Percentiles rank a stretch among this genome's conserved stretches.
Evolutionary conservation across 2,329 filamentous ascomycete genomes (phyloP).

Genomic region (Fusarium azukiicola): DNA sequence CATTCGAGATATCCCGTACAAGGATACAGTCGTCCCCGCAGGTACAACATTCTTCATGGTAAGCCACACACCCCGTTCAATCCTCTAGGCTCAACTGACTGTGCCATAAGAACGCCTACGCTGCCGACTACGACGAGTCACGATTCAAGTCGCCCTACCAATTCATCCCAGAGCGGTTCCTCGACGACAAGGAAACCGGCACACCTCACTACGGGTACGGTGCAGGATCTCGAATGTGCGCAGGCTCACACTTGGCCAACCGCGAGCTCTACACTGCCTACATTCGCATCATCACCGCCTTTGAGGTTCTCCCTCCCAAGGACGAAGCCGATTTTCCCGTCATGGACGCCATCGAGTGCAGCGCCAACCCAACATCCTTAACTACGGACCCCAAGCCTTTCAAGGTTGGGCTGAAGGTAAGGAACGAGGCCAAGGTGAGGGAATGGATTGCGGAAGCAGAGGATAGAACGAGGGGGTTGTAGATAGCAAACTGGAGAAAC

Average conservation of each 20-base stretch:
- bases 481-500: background rate
- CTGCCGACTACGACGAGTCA: conserved; percentile 85
- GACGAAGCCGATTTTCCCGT: conserved; percentile 72
- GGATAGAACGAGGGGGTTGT: conserved; percentile 69
- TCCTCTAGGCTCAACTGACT: background rate
- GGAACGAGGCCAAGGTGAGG: conserved; percentile 69
- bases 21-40: conserved; percentile 84
- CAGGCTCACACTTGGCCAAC: conserved; percentile 81
- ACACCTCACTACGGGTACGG: conserved; percentile 83
- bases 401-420: conserved; percentile 67
- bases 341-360: conserved; percentile 78
- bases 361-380: conserved; percentile 76
- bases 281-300: conserved; percentile 78
- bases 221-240: conserved; percentile 82
- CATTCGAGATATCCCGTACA: conserved; percentile 86
- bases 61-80: conserved; percentile 24
- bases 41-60: conserved; percentile 91
- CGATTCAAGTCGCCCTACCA: conserved; percentile 83
- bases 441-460: conserved; percentile 76
- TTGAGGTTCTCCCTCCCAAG: conserved; percentile 73
- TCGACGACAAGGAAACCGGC: conserved; percentile 75
- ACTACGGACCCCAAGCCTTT: conserved; percentile 83
- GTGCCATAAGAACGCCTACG: conserved; percentile 82
- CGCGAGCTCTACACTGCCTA: conserved; percentile 82
- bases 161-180: conserved; percentile 87